Evolutionary conservation across 73 alveolate species (phyloP).

Genomic region (Paramecium tetraurelia): DNA sequence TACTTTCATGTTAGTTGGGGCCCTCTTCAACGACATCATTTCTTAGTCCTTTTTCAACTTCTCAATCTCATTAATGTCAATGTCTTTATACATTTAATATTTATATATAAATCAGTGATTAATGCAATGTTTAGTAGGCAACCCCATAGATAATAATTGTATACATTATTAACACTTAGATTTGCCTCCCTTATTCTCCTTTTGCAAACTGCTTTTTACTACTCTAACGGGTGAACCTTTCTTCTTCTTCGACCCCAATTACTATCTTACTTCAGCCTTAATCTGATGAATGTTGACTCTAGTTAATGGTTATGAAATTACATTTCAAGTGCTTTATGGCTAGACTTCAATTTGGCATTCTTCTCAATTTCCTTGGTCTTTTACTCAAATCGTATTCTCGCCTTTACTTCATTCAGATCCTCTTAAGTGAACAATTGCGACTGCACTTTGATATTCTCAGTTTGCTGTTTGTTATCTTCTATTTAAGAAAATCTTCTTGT

Average conservation of each 20-base stretch:
- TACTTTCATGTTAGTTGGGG: constrained; percentile 40
- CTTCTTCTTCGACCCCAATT: background rate
- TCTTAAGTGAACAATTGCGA: background rate
- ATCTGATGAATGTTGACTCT: background rate
- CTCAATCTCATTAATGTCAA: constrained; percentile 50
- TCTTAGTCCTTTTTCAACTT: constrained; percentile 19
- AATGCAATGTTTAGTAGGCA: constrained; percentile 42
- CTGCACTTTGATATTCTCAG: background rate
- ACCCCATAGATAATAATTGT: background rate
- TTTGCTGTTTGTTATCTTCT: background rate
- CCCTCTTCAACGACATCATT: background rate
- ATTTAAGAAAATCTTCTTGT: constrained; percentile 21
- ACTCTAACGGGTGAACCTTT: background rate
- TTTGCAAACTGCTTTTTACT: background rate
- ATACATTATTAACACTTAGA: background rate
- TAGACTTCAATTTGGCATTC: background rate
- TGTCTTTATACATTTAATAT: constrained; percentile 36
- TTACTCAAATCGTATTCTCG: background rate
- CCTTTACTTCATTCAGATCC: constrained; percentile 1
- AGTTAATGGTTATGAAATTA: background rate
- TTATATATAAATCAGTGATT: constrained; percentile 1
- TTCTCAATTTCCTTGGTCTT: background rate
- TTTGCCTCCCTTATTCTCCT: background rate
- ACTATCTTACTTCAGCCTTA: constrained; percentile 6
- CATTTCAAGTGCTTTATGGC: constrained; percentile 3